A percentile compares a stretch with the other conserved stretches of the same genome.
Evolutionary conservation across 176 grass and related monocot species (phyloP).

Genomic region (Triticum aestivum): IWGSC_CS_RefSeq_v2.1 NC_057807.1:97482476-97482975

Average conservation of each 20-base stretch:
- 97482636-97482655: background rate
- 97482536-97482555: background rate
- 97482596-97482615: background rate
- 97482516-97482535: background rate
- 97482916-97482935: constrained; percentile 19
- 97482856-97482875: constrained; percentile 38
- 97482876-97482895: constrained; percentile 46
- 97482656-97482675: background rate
- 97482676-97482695: constrained; percentile 5
- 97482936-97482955: constrained; percentile 16
- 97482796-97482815: constrained; percentile 47
- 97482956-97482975: background rate
- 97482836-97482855: constrained; percentile 30
- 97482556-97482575: constrained; percentile 6
- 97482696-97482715: background rate
- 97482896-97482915: constrained; percentile 27
- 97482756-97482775: constrained; percentile 49
- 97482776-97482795: constrained; percentile 41
- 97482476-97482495: background rate
- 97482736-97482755: constrained; percentile 26
- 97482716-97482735: background rate
- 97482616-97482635: background rate
- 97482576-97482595: background rate
- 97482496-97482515: background rate
- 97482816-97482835: constrained; percentile 23